Percentiles rank a stretch among this genome's conserved stretches.
Conservation (phyloP, 1,284 basidiomycete genomes). For the Ceratorhiza oryzae-sativae region DNA sequence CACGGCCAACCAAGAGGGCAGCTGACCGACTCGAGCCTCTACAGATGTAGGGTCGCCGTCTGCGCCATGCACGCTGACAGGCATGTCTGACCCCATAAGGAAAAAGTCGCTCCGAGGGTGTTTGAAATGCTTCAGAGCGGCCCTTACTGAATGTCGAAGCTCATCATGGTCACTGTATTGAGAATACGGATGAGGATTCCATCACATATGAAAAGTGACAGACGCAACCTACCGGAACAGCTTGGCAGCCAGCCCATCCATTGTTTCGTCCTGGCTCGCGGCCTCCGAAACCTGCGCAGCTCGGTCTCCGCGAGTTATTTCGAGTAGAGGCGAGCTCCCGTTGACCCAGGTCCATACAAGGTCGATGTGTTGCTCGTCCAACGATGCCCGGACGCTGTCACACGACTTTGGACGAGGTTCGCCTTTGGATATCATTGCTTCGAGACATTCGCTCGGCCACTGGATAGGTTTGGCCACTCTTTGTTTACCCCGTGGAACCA, state of each 20-base stretch:
- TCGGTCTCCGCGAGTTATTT: conserved; percentile 22
- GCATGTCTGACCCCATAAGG: conserved; percentile 24
- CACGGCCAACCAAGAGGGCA: conserved; percentile 21
- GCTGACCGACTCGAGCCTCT: conserved; percentile 29
- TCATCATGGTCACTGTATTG: conserved; percentile 10
- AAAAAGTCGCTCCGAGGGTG: not conserved
- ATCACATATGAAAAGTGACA: not conserved
- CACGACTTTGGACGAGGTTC: not conserved
- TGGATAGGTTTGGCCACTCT: not conserved
- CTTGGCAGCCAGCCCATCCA: conserved; percentile 19
- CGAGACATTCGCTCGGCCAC: conserved; percentile 15
- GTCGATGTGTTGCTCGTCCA: conserved; percentile 12
- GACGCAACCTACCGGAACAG: conserved; percentile 20
- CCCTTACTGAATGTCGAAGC: conserved; percentile 25
- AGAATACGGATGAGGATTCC: not conserved
- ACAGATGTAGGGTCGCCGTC: not conserved
- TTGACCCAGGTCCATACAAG: conserved; percentile 36
- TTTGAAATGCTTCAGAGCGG: conserved; percentile 15
- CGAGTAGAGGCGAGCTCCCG: conserved; percentile 22
- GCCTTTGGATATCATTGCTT: not conserved
- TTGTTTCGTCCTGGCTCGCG: not conserved
- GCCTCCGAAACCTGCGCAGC: conserved; percentile 8
- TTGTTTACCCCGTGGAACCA: not conserved
- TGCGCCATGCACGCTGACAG: not conserved
- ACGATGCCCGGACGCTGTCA: not conserved